Evolutionary conservation across 352 stramenopile genomes (phyloP).

Genomic region (Globisporangium cystogenes): DNA sequence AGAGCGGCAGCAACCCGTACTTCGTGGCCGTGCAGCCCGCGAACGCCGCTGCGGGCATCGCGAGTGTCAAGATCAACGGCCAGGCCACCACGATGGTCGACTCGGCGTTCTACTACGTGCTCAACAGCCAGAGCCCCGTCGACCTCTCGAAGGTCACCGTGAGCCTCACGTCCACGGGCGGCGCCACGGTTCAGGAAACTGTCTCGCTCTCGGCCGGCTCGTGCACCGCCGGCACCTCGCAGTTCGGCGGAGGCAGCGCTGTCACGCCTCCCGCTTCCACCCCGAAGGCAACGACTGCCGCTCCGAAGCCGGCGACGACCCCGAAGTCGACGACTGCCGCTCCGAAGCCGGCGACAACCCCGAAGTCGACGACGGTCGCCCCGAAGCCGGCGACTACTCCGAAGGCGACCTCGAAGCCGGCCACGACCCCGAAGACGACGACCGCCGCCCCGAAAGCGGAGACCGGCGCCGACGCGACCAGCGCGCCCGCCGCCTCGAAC

Average conservation of each 20-base stretch:
- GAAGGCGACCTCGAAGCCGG: background rate
- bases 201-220: conserved; percentile 41
- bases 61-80: conserved; percentile 58
- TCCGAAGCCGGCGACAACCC: conserved; percentile 1
- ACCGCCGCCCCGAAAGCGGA: conserved; percentile 1
- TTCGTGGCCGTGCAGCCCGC: conserved; percentile 62
- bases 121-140: conserved; percentile 16
- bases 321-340: conserved; percentile 5
- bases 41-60: conserved; percentile 38
- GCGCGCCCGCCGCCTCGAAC: background rate
- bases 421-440: conserved; percentile 3
- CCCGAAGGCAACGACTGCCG: conserved; percentile 9
- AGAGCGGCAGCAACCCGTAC: conserved; percentile 50
- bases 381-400: conserved; percentile 7
- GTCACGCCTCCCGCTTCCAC: conserved; percentile 13
- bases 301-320: conserved; percentile 7
- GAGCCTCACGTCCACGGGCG: conserved; percentile 44
- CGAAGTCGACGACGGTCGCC: background rate
- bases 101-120: conserved; percentile 64
- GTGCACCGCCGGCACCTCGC: conserved; percentile 33
- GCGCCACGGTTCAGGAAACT: conserved; percentile 45
- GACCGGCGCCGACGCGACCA: conserved; percentile 2
- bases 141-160: conserved; percentile 42
- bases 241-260: conserved; percentile 27
- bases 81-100: conserved; percentile 51